Evolutionary conservation across 495 filamentous ascomycete species (phyloP), one percentile per base, ranked within the genome.

Genomic region (Recurvomyces mirabilis): DNA sequence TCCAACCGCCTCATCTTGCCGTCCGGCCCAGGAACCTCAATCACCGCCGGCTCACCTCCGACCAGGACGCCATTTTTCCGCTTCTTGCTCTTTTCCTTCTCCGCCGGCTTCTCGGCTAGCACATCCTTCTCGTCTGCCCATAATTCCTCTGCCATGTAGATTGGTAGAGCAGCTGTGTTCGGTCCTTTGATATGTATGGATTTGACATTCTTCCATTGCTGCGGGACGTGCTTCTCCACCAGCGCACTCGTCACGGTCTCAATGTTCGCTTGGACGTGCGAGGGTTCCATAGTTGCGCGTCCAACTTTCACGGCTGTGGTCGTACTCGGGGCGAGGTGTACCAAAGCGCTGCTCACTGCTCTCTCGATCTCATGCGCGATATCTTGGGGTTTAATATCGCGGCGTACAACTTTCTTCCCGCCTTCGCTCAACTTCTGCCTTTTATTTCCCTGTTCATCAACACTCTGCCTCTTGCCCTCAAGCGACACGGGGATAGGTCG

Each of bases 61-160:
- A 41, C 46, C 18, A 24, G 29, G 15, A 54, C 19, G 11, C 31
- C 39, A 17, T 38, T 29, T 59, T 72, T 71, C 54, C 81, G 72
- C 72, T 87, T 85, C 74, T 79, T 84, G 43, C 71, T 66, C 60
- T 63, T 38, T 49, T 41, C 63, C 35, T 62, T 56, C 18, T 51
- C 72, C 18, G 53, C 38, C 41, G 43, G 52, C 17, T 47, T 21
- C 46, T 55, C 53, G 5, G 72, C 64, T 5, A 93, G 63, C 4
- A 95, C 80, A 62, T 93, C 83, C 17, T 63, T 68, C 51, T 88
- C 82, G 39, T 86, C 82, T 24, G 81, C 66, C 85, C 88, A 98
- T 40, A 98, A 65, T 67, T 96, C 84, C 55, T 80, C 76, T 7
- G 91, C 82, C 56, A 95, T 68, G 82, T 85, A 98, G 48, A 98